Base-by-base conservation (phyloP, 2,329 filamentous ascomycete genomes). In the Cyphellophora europaea region DNA sequence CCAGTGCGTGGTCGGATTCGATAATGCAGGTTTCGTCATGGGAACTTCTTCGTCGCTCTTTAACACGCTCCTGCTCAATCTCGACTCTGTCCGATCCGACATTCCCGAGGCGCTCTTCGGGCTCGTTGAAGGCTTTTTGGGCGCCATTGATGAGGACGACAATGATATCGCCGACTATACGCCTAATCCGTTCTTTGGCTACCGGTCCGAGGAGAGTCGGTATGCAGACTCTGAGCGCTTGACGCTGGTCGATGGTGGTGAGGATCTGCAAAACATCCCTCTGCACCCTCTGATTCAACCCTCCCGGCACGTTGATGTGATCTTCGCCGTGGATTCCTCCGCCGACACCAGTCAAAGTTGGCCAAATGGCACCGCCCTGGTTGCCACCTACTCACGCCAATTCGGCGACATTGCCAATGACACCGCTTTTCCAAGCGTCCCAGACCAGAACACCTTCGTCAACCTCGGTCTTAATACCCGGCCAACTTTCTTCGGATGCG, bases 21-120 rank as follows among this genome's bases (percentile, higher is more conserved):
- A 94, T 58, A 87, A 87, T 49, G 72, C 73, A 15, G 84, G 84
- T 5, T 94, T 74, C 52, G 66, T 93, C 16, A 86, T 93, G 75
- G 87, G 87, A 33, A 93, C 87, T 0, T 86, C 80, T 14, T 85
- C 79, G 1, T 81, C 82, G 1, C 68, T 94, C 2, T 94, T 94
- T 69, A 94, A 93, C 61, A 67, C 77, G 49, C 72, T 83, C 49
- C 60, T 93, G 12, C 65, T 87, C 3, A 60, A 74, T 8, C 64
- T 89, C 36, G 71, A 84, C 44, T 56, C 67, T 2, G 53, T 63
- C 1, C 19, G 50, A 75, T 5, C 67, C 67, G 2, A 53, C 51
- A 4, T 56, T 70, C 19, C 57, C 85, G 23, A 64, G 69, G 33
- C 49, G 63, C 4, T 67, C 70, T 13, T 49, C 83, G 11, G 53